Conservation (phyloP, 305 asterid species). For the Fraxinus latifolia region DNA sequence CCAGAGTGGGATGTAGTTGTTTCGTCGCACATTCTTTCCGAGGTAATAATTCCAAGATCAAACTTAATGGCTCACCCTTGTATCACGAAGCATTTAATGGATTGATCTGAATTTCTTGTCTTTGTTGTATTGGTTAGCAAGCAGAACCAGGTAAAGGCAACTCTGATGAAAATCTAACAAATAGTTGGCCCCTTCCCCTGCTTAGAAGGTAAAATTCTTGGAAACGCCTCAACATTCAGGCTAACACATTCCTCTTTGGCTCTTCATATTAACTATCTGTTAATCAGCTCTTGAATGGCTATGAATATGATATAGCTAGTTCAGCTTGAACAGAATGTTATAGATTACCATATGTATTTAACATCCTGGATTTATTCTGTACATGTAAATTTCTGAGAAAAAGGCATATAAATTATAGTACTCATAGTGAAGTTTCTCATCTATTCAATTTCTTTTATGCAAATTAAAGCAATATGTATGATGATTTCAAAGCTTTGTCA, state of each 20-base stretch:
- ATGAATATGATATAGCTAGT: background rate
- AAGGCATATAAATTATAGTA: background rate
- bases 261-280: slow-evolving; percentile 1
- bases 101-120: slow-evolving; percentile 18
- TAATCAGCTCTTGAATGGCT: background rate
- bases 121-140: slow-evolving; percentile 39
- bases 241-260: slow-evolving; percentile 1
- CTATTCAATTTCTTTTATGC: background rate
- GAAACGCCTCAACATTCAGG: slow-evolving; percentile 6
- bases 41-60: slow-evolving; percentile 45
- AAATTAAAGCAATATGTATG: background rate
- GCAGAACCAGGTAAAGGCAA: slow-evolving; percentile 45
- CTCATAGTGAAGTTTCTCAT: background rate
- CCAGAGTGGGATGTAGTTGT: slow-evolving; percentile 97
- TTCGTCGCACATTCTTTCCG: slow-evolving; percentile 87
- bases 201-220: slow-evolving; percentile 60
- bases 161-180: slow-evolving; percentile 47
- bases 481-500: background rate
- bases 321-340: background rate
- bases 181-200: slow-evolving; percentile 80
- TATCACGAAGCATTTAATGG: slow-evolving; percentile 16
- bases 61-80: slow-evolving; percentile 20
- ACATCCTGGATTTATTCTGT: slow-evolving; percentile 1
- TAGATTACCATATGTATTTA: background rate
- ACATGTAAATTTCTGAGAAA: background rate